Evolutionary conservation across 2,329 filamentous ascomycete genomes (phyloP).

Genomic region (Talaromyces sp.): DNA sequence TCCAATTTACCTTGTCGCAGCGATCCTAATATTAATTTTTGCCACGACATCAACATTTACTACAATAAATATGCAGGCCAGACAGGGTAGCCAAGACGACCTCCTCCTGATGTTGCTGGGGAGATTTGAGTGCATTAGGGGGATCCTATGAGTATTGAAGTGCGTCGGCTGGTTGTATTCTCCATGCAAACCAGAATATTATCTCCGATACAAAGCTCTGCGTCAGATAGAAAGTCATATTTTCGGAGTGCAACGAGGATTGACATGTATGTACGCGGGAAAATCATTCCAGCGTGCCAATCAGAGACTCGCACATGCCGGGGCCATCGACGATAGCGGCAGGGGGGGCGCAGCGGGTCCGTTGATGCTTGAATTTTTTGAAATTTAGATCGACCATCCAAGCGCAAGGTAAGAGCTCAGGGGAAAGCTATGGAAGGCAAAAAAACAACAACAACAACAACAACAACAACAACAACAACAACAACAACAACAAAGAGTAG

Average conservation of each 20-base stretch:
- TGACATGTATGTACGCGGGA: conserved; percentile 16
- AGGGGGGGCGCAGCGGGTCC: conserved; percentile 28
- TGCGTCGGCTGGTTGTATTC: not conserved
- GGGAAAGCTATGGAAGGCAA: not conserved
- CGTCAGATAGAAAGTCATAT: conserved; percentile 4
- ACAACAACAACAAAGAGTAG: not conserved
- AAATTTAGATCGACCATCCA: conserved; percentile 29
- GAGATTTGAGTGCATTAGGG: not conserved
- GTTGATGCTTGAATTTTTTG: conserved; percentile 26
- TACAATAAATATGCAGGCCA: not conserved
- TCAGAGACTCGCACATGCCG: conserved; percentile 22
- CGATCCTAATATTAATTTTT: not conserved
- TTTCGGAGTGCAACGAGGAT: conserved; percentile 12
- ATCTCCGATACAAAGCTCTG: not conserved
- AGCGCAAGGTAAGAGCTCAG: not conserved
- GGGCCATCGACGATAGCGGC: conserved; percentile 25
- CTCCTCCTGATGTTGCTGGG: conserved; percentile 1
- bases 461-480: not conserved
- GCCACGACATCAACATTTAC: not conserved
- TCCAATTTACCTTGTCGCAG: too few relatives aligned
- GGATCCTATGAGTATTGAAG: too few relatives aligned
- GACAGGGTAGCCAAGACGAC: not conserved
- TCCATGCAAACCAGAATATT: not conserved
- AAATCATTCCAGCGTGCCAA: conserved; percentile 27
- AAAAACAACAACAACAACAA: not conserved